A percentile compares a stretch with the other conserved stretches of the same genome.
Conservation (phyloP, 768 basidiomycete genomes). For the Crepidotus variabilis region DNA sequence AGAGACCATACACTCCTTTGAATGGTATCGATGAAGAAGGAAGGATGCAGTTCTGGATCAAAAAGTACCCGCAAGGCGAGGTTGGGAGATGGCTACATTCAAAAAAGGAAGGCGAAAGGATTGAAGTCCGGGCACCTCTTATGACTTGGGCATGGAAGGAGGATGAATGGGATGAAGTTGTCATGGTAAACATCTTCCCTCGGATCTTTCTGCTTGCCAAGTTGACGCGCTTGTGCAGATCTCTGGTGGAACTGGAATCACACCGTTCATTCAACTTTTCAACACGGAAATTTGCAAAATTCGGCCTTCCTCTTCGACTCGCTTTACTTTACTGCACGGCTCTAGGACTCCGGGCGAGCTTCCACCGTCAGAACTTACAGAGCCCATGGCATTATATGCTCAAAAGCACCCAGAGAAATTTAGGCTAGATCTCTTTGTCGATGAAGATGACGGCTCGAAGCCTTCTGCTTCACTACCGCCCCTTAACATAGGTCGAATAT, state of each 20-base stretch:
- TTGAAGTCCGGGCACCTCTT: conserved; percentile 77
- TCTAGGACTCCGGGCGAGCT: conserved; percentile 60
- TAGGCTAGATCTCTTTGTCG: conserved; percentile 59
- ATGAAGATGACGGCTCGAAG: conserved; percentile 33
- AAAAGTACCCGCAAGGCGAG: conserved; percentile 74
- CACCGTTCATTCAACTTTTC: conserved; percentile 80
- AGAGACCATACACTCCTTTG: conserved; percentile 81
- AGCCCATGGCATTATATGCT: conserved; percentile 47
- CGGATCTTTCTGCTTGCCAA: neutral
- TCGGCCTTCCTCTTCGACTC: conserved; percentile 34
- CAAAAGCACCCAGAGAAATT: conserved; percentile 51
- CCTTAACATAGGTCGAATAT: conserved; percentile 52
- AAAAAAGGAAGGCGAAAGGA: conserved; percentile 56
- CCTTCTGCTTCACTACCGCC: conserved; percentile 14
- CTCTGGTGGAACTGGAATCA: conserved; percentile 85
- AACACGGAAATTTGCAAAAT: conserved; percentile 44
- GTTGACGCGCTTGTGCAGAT: conserved; percentile 41
- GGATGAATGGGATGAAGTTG: conserved; percentile 67
- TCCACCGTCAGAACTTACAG: conserved; percentile 62
- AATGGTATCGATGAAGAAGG: conserved; percentile 66
- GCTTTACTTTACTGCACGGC: conserved; percentile 71
- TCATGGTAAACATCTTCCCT: conserved; percentile 52
- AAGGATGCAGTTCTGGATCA: conserved; percentile 75
- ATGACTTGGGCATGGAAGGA: conserved; percentile 60
- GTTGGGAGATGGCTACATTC: conserved; percentile 82